A percentile compares a stretch with the other conserved stretches of the same genome.
Conservation (phyloP, 306 rosid species). For the Glycyrrhiza uralensis region DNA sequence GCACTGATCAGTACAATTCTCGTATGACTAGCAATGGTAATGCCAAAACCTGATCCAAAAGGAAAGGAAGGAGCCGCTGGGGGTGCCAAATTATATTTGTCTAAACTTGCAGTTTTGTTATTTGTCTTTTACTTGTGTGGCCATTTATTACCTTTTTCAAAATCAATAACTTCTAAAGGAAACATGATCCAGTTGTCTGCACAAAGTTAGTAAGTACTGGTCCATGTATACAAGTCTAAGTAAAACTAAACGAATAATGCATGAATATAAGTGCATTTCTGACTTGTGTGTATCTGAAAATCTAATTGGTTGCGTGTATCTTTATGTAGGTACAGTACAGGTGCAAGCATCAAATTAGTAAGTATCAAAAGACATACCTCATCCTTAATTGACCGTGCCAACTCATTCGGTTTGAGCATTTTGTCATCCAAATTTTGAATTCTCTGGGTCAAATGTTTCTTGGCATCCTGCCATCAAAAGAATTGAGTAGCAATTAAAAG, state of each 20-base stretch:
- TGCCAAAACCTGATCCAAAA: too few species aligned
- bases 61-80: too few species aligned
- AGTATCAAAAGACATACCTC: constrained; percentile 51
- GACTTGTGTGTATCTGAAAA: neutral
- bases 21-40: too few species aligned
- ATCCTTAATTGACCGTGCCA: constrained; percentile 58
- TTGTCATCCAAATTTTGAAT: constrained; percentile 85
- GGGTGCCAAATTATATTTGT: too few species aligned
- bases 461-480: constrained; percentile 65
- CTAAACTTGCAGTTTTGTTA: too few species aligned
- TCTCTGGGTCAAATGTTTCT: constrained; percentile 94
- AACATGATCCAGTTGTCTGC: neutral
- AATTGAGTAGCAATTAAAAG: constrained; percentile 10
- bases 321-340: neutral
- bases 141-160: too few species aligned
- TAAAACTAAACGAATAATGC: neutral
- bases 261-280: neutral
- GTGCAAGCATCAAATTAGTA: constrained; percentile 14
- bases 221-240: neutral
- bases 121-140: too few species aligned
- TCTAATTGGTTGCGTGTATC: neutral
- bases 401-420: constrained; percentile 76
- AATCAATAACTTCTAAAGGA: neutral
- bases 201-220: neutral
- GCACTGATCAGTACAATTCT: too few species aligned